Evolutionary conservation across 345 rosid genomes (phyloP).

Genomic region (Lumnitzera littorea): DNA sequence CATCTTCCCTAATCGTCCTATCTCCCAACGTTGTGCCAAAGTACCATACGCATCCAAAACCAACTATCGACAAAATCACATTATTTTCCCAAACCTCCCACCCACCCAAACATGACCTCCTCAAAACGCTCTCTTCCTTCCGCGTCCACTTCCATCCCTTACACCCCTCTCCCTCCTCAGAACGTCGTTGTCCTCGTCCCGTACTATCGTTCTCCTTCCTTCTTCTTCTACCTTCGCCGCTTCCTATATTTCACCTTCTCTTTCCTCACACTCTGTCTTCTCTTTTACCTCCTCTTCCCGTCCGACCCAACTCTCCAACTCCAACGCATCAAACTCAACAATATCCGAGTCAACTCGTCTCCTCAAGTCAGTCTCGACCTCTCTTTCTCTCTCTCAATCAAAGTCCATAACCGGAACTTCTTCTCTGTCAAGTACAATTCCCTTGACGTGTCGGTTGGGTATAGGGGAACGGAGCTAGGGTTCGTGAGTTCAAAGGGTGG

Average conservation of each 20-base stretch:
- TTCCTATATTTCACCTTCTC: slow-evolving; percentile 31
- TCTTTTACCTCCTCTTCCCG: slow-evolving; percentile 57
- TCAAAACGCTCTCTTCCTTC: slow-evolving; percentile 22
- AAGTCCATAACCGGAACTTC: slow-evolving; percentile 56
- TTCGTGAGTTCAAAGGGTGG: slow-evolving; percentile 50
- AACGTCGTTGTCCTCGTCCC: slow-evolving; percentile 48
- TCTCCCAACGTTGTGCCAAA: too few relatives aligned
- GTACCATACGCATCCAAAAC: too few relatives aligned
- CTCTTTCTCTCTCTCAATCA: slow-evolving; percentile 55
- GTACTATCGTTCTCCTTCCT: slow-evolving; percentile 17
- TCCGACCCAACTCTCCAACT: slow-evolving; percentile 53
- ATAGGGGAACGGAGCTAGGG: slow-evolving; percentile 75
- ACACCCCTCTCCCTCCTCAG: slow-evolving; percentile 31
- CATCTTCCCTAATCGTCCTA: too few relatives aligned
- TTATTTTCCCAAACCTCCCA: not conserved
- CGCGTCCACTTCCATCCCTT: slow-evolving; percentile 20
- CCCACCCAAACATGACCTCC: slow-evolving; percentile 22
- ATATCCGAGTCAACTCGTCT: slow-evolving; percentile 37
- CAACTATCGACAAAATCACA: too few relatives aligned
- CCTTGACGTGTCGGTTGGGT: slow-evolving; percentile 60
- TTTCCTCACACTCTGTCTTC: slow-evolving; percentile 41
- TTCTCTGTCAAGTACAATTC: slow-evolving; percentile 56
- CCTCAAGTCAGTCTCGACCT: slow-evolving; percentile 48
- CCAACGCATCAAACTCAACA: slow-evolving; percentile 52
- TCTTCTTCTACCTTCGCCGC: slow-evolving; percentile 28